These are phyloP conservation scores for Andrographis paniculata DNA, from an alignment of 305 asterid genomes.

Conservation along the genomic window DNA sequence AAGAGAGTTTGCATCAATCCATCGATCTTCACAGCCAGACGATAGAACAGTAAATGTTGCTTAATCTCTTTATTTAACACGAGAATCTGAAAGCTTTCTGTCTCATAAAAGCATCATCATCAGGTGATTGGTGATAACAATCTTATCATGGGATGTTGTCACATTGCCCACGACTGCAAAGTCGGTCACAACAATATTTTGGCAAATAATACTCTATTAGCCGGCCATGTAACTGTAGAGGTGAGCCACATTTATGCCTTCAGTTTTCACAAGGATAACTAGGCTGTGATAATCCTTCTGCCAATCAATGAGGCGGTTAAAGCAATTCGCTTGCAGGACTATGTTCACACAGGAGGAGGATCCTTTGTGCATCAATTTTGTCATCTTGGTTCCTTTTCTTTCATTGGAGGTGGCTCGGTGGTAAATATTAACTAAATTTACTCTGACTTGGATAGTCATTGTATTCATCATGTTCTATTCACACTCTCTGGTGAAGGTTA, in stretches of 20 bases:
- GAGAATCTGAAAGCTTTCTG: constrained; percentile 4
- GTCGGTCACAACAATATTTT: constrained; percentile 71
- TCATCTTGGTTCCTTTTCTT: constrained; percentile 80
- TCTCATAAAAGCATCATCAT: constrained; percentile 17
- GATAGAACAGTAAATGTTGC: constrained; percentile 61
- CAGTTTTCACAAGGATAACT: neutral
- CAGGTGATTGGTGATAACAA: constrained; percentile 82
- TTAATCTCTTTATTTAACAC: constrained; percentile 9
- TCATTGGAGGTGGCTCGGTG: constrained; percentile 96
- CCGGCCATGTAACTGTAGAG: constrained; percentile 93
- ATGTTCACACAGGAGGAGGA: constrained; percentile 81
- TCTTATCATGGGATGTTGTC: constrained; percentile 94
- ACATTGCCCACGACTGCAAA: constrained; percentile 95
- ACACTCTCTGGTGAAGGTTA: constrained; percentile 38
- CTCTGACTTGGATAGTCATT: constrained; percentile 1
- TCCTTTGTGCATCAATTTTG: constrained; percentile 84
- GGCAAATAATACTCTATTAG: constrained; percentile 87
- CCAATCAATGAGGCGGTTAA: neutral
- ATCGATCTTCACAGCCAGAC: constrained; percentile 76
- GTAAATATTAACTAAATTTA: constrained; percentile 28
- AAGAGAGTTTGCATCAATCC: constrained; percentile 78
- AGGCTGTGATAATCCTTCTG: no score
- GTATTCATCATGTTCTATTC: no score
- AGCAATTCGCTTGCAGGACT: constrained; percentile 48
- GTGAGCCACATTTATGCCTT: constrained; percentile 25